Evolutionary conservation across 2,329 filamentous ascomycete genomes (phyloP).

Genomic region (Penicillium sp.): DNA sequence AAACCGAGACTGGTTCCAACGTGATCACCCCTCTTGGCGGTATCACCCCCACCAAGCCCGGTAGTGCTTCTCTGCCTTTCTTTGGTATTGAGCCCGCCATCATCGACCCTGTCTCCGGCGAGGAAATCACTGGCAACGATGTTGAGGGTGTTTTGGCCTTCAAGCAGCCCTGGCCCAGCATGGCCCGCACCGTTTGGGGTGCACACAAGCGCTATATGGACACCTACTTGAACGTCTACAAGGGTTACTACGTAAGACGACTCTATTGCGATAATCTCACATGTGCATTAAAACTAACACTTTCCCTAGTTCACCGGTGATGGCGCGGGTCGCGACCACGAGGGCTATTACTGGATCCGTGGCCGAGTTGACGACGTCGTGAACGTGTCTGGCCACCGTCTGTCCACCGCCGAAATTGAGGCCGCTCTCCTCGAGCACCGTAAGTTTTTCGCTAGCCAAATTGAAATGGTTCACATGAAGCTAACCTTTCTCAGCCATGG

Average conservation of each 20-base stretch:
- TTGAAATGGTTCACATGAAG: neutral
- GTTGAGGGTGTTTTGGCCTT: constrained; percentile 96
- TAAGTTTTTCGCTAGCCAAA: constrained; percentile 33
- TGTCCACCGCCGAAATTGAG: constrained; percentile 97
- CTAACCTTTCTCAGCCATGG: constrained; percentile 40
- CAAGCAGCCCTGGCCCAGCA: constrained; percentile 97
- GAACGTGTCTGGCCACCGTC: constrained; percentile 92
- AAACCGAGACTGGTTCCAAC: constrained; percentile 97
- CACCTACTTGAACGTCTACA: constrained; percentile 96
- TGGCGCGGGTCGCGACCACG: constrained; percentile 91
- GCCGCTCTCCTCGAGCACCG: constrained; percentile 90
- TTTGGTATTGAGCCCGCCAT: constrained; percentile 98
- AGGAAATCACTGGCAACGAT: constrained; percentile 91
- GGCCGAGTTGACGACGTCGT: constrained; percentile 98
- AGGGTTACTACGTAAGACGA: constrained; percentile 86
- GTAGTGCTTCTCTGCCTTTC: constrained; percentile 92
- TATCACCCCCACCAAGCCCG: constrained; percentile 93
- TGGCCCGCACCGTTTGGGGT: constrained; percentile 96
- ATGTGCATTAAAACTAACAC: neutral
- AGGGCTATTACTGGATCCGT: constrained; percentile 99
- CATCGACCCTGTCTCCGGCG: constrained; percentile 91
- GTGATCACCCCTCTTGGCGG: constrained; percentile 92
- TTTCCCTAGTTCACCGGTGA: constrained; percentile 57
- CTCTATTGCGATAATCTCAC: neutral
- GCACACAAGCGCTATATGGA: constrained; percentile 99